These are phyloP conservation scores for Salvia hispanica DNA, from an alignment of 257 asterid genomes.

Conservation along the genomic window DNA sequence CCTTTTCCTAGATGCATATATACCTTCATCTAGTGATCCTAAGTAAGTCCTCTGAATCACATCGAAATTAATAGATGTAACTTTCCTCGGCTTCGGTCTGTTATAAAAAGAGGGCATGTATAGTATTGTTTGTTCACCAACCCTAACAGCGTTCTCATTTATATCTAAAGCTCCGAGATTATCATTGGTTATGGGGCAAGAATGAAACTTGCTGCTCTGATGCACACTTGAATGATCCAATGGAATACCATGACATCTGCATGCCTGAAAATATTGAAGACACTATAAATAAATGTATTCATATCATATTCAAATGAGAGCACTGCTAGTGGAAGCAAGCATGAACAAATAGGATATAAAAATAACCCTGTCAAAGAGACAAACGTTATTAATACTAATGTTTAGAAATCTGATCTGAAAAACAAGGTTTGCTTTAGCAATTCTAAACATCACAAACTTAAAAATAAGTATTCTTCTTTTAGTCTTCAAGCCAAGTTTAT, in stretches of 20 bases:
- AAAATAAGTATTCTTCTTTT: constrained; percentile 12
- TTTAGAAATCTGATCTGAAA: constrained; percentile 11
- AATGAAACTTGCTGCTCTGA: constrained; percentile 29
- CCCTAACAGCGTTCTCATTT: constrained; percentile 66
- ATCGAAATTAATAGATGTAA: constrained; percentile 60
- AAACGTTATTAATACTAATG: background rate
- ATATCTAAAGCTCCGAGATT: constrained; percentile 58
- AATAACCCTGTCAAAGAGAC: constrained; percentile 7
- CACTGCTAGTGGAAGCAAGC: constrained; percentile 25
- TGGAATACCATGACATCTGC: constrained; percentile 91
- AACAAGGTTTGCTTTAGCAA: constrained; percentile 16
- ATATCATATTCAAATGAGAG: constrained; percentile 26
- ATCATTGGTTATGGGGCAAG: constrained; percentile 64
- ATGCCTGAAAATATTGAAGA: constrained; percentile 61
- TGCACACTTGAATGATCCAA: constrained; percentile 47
- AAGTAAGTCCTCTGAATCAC: constrained; percentile 77
- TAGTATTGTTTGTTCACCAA: constrained; percentile 73
- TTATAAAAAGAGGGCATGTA: constrained; percentile 83
- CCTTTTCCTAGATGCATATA: constrained; percentile 23
- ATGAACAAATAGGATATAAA: constrained; percentile 20
- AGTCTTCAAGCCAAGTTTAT: too few relatives aligned
- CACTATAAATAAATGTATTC: constrained; percentile 26
- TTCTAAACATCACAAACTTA: background rate
- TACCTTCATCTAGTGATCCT: constrained; percentile 84
- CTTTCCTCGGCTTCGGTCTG: constrained; percentile 51